Evolutionary conservation across 352 stramenopile species (phyloP), one percentile per base, ranked within the genome.

Genomic region (Phytophthora pinifolia): DNA sequence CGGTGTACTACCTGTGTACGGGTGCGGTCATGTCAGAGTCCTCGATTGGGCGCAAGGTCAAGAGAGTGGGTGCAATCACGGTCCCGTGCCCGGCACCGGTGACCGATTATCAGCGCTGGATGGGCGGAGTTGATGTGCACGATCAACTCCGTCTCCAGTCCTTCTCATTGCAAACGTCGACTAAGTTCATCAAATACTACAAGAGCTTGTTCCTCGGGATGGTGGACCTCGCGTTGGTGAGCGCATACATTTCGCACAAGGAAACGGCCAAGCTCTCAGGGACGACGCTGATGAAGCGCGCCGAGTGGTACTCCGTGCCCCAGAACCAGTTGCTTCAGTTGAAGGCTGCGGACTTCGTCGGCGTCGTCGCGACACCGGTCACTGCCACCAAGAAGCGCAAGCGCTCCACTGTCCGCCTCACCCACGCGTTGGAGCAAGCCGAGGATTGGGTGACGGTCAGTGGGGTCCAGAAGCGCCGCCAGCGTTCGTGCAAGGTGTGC

Each of bases 131-230:
- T n/a, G n/a, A n/a, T 3, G 20, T 25, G 20, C 20, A 25, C 20
- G 20, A 25, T 3, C 20, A 25, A 25, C 20, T 25, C 20, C 20
- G 20, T 3, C 20, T 25, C 20, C 20, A 25, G 20, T 1, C 2
- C 20, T 25, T 4, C 20, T 25, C 20, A 1, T 3, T 25, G 2
- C 20, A 25, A 25, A 4, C 3, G 20, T 46, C 44, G 18, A 35
- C 54, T 9, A 6, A 36, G 8, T 36, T 62, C 2, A 34, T 14
- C 4, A 70, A 66, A 46, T 70, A 66, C 42, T 66, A 62, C 55
- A 62, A 65, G 25, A 45, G 13, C 3, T 32, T 62, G 6, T 66
- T 70, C n/a, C n/a, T 15, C 15, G 59, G 54, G 0, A 15, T 17
- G 2, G 3, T 39, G 12, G n/a, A 39, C 30, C 17, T 50, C 6